Base-by-base conservation (phyloP, 768 basidiomycete genomes). In the Serendipita sp. region DNA sequence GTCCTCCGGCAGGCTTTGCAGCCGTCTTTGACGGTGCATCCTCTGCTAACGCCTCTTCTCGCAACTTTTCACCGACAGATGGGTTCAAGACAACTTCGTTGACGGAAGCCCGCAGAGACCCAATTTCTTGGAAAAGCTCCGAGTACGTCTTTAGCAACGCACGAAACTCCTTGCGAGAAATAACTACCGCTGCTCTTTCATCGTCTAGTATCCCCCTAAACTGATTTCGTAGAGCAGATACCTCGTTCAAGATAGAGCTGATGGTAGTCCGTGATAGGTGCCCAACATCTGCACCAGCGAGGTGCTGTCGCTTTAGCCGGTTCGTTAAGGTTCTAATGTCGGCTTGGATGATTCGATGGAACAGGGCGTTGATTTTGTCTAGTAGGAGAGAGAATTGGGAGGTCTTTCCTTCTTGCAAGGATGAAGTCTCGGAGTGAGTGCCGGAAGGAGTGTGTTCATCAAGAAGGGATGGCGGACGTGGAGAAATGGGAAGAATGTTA, bases 21-120 rank as follows among this genome's bases (percentile, higher is more conserved):
- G 15, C 37, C 34, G 73, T 73, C 63, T 75, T 76, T 62, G 71
- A 73, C 58, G 74, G 73, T 64, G 77, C 75, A 1, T 72, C 73
- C 24, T 79, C 79, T 0, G 86, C 80, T 73, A 89, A 73, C 2
- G 85, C 85, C 69, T 81, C 74, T 67, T 92, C 86, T 73, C 86
- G 83, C 37, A 98, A 75, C 70, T 80, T 83, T 1, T 73, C 68
- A 3, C 94, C 94, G 44, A 84, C 77, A 1, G 81, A 74, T 16
- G 96, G 96, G 65, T 98, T 92, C 28, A 99, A 80, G 54, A 92
- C 86, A 48, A 97, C 79, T 65, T 94, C 87, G 71, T 99, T 99
- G 67, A 98, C 75, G 45, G 86, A 81, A 38, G 84, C 82, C 63
- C 93, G 84, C 70, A 97, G 76, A 68, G 86, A 80, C 1, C 89